Evolutionary conservation across 1,284 basidiomycete species (phyloP), one percentile per base, ranked within the genome.

Genomic region (Cutaneotrichosporon cyanovorans): DNA sequence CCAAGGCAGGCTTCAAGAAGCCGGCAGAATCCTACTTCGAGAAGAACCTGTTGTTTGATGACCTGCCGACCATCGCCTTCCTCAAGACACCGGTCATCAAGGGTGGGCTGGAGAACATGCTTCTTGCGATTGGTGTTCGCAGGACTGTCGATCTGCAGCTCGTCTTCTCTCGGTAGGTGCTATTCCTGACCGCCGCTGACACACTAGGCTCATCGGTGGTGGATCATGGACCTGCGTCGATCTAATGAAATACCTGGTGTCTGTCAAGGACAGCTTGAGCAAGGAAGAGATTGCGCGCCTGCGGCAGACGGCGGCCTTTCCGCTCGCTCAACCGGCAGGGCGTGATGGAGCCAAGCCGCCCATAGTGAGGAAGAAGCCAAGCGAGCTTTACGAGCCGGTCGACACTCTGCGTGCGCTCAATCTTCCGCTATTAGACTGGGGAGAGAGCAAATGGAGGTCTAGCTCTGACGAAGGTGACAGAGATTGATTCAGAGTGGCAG

Each of bases 91-190:
- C 72, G 0, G 55, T 68, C 0, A 76, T 93, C 53, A 91, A 85
- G 62, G 85, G 85, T 2, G 73, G 76, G 14, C 65, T 91, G 54
- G 89, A 93, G 60, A 84, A 81, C 58, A 69, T 96, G 20, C 71
- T 98, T 5, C 75, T 81, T 21, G 79, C 78, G 0, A 74, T 97
- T 0, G 91, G 89, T 9, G 88, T 97, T 10, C 79, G 90, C 19
- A 86, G 84, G 60, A 92, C 96, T 58, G 90, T 97, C 11, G 87
- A 93, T 48, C 75, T 93, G 2, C 87, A 92, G 63, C 74, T 91
- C 4, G 76, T 91, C n/a, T 92, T 91, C 61, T 79, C 82, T 50
- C 76, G 86, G 83, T 86, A 50, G 49, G 75, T 58, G 20, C 6
- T 34, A 23, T 0, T 22, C 2, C 10, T 19, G 15, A 18, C 18